These are phyloP conservation scores for Aegilops tauschii DNA, from an alignment of 176 grass and related monocot genomes.

Conservation along the genomic window DNA sequence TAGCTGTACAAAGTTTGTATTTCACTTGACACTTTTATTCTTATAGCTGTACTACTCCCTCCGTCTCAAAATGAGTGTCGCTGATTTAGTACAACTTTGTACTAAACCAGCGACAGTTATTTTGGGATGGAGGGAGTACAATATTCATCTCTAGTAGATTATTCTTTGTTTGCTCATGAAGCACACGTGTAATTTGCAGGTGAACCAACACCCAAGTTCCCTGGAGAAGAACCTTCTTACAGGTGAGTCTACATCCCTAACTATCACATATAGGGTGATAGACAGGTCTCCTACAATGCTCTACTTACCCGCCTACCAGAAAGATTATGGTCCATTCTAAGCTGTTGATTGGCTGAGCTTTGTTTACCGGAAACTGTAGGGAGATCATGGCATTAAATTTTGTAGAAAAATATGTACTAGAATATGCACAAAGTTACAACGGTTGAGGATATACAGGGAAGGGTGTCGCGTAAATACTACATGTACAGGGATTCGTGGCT, in stretches of 20 bases:
- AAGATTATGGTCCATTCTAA: background rate
- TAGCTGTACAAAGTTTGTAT: conserved; percentile 49
- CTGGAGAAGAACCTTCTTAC: conserved; percentile 6
- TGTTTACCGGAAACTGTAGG: background rate
- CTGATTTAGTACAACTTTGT: no score
- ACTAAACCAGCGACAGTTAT: no score
- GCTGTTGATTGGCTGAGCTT: background rate
- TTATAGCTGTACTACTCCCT: background rate
- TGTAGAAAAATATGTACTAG: background rate
- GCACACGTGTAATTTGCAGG: conserved; percentile 39
- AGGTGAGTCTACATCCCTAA: conserved; percentile 24
- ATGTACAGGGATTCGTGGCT: background rate
- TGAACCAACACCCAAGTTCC: conserved; percentile 24
- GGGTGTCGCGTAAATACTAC: background rate
- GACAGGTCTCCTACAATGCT: background rate
- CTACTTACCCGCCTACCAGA: background rate
- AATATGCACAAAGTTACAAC: background rate
- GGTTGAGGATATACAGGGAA: background rate
- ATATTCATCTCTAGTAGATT: background rate
- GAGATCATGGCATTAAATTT: background rate
- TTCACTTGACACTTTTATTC: background rate
- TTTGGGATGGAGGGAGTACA: background rate
- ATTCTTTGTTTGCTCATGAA: conserved; percentile 5
- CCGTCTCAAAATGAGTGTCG: no score
- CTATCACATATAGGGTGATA: background rate